Evolutionary conservation across 2,329 filamentous ascomycete genomes (phyloP).

Genomic region (Hawksworthiomyces lignivorus): DNA sequence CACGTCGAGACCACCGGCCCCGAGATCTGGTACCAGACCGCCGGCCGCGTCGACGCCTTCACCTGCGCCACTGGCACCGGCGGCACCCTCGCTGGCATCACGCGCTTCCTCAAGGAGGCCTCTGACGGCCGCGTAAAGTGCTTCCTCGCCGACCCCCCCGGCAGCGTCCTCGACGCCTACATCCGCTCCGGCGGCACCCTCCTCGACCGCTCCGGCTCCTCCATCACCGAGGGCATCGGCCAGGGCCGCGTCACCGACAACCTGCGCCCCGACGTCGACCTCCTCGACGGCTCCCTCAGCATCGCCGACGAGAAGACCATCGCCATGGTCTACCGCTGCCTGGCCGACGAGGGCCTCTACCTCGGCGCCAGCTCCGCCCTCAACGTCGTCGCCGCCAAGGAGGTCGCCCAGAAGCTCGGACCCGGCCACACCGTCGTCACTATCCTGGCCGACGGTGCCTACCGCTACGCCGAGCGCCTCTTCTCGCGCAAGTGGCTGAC

Average conservation of each 20-base stretch:
- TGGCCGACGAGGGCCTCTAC: slow-evolving; percentile 94
- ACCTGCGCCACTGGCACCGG: slow-evolving; percentile 91
- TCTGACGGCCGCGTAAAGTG: slow-evolving; percentile 72
- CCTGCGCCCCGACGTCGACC: slow-evolving; percentile 71
- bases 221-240: slow-evolving; percentile 96
- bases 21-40: slow-evolving; percentile 93
- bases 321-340: slow-evolving; percentile 92
- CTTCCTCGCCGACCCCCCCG: slow-evolving; percentile 89
- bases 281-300: slow-evolving; percentile 76
- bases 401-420: slow-evolving; percentile 85
- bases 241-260: slow-evolving; percentile 97
- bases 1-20: slow-evolving; percentile 96
- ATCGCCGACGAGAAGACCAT: slow-evolving; percentile 92
- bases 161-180: slow-evolving; percentile 88
- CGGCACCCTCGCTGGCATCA: slow-evolving; percentile 83
- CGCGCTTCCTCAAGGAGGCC: slow-evolving; percentile 78
- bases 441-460: slow-evolving; percentile 91
- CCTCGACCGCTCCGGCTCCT: slow-evolving; percentile 71
- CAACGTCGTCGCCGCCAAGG: slow-evolving; percentile 92
- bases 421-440: slow-evolving; percentile 88
- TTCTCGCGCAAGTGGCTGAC: slow-evolving; percentile 89
- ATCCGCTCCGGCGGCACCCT: slow-evolving; percentile 78
- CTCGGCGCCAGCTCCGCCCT: slow-evolving; percentile 87
- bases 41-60: slow-evolving; percentile 81
- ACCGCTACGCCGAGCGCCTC: slow-evolving; percentile 86